Base-by-base conservation (phyloP, 176 grass and related monocot genomes). In the Aechmea fasciata region DNA sequence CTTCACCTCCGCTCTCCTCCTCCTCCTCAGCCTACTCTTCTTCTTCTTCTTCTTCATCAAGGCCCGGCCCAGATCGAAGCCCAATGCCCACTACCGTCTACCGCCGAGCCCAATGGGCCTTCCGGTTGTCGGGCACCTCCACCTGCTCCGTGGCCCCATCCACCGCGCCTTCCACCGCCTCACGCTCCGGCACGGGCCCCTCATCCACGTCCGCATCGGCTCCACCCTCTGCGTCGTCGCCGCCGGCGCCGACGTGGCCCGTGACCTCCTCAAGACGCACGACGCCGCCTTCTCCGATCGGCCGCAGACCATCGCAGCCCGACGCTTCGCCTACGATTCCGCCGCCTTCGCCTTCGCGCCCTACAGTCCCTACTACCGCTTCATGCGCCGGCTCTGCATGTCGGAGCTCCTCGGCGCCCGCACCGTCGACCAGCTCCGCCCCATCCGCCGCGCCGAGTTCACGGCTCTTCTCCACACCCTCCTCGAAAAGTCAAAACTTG, bases 331-430 rank as follows among this genome's bases (percentile, higher is more conserved):
- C 18, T 88, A 92, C 65, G 73, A 69, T 65, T 57, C 71, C 3
- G 63, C 72, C 8, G 89, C 78, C 11, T 88, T 92, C 33, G 85
- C 81, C 48, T 87, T 91, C 74, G 89, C 89, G 3, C 82, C 89
- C 9, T 85, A 87, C 49, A 65, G 82, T 48, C 76, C 72, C 11
- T 76, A 92, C 69, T 88, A 82, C 85, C 75, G 85, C 52, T 92
- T 92, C 84, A 33, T 92, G 51, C 87, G 87, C 72, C 67, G 84
- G 0, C 75, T 92, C 10, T 92, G 89, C 79, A 80, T 88, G 82
- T 85, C 82, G 0, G 82, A 92, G 69, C 82, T 92, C 48, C 89
- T 92, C 0, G 85, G 85, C 3, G 71, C 85, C 1, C 82, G 83
- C 3, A 92, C 79, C n/a, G 66, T 88, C 1, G 82, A 83, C 2